A percentile compares a stretch with the other conserved stretches of the same genome.
Conservation (phyloP, 2,329 filamentous ascomycete genomes). For the Claviceps sp. region DNA sequence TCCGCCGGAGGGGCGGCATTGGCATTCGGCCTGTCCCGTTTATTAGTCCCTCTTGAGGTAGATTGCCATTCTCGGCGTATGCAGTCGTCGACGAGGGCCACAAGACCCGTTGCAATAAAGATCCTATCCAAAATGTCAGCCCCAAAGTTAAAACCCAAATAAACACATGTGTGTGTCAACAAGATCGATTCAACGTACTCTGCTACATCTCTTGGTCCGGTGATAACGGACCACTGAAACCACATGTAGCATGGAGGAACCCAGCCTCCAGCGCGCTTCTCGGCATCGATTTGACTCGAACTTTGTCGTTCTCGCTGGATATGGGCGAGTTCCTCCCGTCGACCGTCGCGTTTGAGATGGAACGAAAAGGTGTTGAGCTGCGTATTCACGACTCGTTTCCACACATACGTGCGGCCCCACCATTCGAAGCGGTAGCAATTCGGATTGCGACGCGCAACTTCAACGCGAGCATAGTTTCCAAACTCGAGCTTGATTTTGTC, state of each 20-base stretch:
- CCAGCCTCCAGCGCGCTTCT: conserved; percentile 74
- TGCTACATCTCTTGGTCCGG: conserved; percentile 63
- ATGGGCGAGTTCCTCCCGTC: conserved; percentile 54
- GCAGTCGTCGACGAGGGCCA: conserved; percentile 79
- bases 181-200: conserved; percentile 47
- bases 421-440: conserved; percentile 88
- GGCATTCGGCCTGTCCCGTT: conserved; percentile 4
- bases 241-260: conserved; percentile 82
- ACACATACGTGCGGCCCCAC: conserved; percentile 77
- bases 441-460: conserved; percentile 55
- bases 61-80: conserved; percentile 64
- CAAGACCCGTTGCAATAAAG: conserved; percentile 78
- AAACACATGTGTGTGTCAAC: neutral
- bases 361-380: conserved; percentile 59
- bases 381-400: conserved; percentile 65
- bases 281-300: conserved; percentile 54
- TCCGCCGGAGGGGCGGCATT: conserved; percentile 1
- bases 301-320: conserved; percentile 72
- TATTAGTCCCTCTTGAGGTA: conserved; percentile 2
- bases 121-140: conserved; percentile 43
- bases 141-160: neutral
- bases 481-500: conserved; percentile 86
- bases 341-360: conserved; percentile 59
- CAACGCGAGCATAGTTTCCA: conserved; percentile 90
- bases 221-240: conserved; percentile 63